Percentiles rank a stretch among this genome's conserved stretches.
Evolutionary conservation across 345 rosid genomes (phyloP).

Genomic region (Kernera saxatilis): DNA sequence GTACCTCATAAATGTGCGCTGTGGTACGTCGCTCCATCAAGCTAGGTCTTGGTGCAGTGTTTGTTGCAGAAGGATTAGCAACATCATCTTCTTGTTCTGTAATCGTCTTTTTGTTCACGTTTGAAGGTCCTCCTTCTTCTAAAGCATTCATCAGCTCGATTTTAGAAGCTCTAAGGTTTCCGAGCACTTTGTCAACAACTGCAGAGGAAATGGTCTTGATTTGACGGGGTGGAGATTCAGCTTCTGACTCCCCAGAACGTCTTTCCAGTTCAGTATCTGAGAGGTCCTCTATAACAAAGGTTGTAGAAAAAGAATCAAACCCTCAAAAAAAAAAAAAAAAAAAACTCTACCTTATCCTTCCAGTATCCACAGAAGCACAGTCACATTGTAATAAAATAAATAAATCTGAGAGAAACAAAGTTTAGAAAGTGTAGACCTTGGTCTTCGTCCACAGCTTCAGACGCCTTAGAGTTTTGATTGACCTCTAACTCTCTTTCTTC

Average conservation of each 20-base stretch:
- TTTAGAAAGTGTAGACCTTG: constrained; percentile 16
- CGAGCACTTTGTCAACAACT: constrained; percentile 11
- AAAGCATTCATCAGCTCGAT: constrained; percentile 21
- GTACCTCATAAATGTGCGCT: constrained; percentile 23
- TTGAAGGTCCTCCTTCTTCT: constrained; percentile 8
- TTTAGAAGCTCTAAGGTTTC: constrained; percentile 16
- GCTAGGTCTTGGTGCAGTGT: background rate
- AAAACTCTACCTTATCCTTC: background rate
- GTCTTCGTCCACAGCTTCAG: constrained; percentile 2
- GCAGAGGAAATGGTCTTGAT: constrained; percentile 17
- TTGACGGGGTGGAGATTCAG: background rate
- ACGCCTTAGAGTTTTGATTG: background rate
- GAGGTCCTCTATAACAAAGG: constrained; percentile 10
- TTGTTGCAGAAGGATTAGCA: constrained; percentile 1
- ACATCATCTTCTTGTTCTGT: constrained; percentile 9
- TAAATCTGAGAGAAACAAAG: constrained; percentile 5
- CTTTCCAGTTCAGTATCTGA: background rate
- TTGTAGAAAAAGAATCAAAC: background rate
- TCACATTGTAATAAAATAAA: background rate
- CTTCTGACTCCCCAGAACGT: background rate
- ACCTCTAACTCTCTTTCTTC: background rate
- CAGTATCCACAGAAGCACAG: background rate
- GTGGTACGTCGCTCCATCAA: constrained; percentile 28
- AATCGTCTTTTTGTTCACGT: background rate
- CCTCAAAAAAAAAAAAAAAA: background rate